Evolutionary conservation across 2,329 filamentous ascomycete genomes (phyloP), one percentile per base, ranked within the genome.

Genomic region (Cryphonectria nitschkei): DNA sequence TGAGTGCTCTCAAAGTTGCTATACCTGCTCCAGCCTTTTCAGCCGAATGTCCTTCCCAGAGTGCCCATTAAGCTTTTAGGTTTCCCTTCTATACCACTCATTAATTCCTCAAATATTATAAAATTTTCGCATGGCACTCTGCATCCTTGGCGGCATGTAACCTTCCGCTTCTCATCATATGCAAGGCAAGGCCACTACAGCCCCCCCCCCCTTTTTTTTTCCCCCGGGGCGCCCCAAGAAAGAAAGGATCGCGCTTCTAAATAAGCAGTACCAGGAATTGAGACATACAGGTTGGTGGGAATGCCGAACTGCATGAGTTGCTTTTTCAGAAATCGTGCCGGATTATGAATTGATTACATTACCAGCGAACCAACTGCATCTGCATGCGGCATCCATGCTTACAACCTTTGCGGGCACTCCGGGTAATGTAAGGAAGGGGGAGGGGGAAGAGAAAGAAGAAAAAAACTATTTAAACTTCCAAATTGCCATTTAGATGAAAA

Each of bases 81-180:
- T 7, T 50, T 50, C n/a, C 46, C 22, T 19, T 5, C 19, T 22
- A 7, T 6, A 61, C 32, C 58, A 61, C 32, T 37, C 16, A 13
- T 29, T 6, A 6, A n/a, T 0, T 22, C 19, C 5, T 16, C 14
- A 19, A 6, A 14, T 16, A 19, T 61, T 6, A 19, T 37, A 16
- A 9, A 56, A n/a, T 34, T 34, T 37, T n/a, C 3, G 32, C 22
- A n/a, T 19, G 32, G 22, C 11, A n/a, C 32, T 39, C 19, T 39
- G 19, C 56, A 61, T 22, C 16, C 58, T 39, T 61, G n/a, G 58
- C 58, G 58, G 32, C 34, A 61, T 39, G 32, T 39, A 16, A 61
- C 58, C 58, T 61, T 61, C 58, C 58, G 58, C 58, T 37, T 61
- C 16, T 39, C 34, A 39, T 39, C 58, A 61, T 22, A 13, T 39